phyloP scores from a whole-genome alignment of 306 rosid species.

The Vachellia collinsii region DNA sequence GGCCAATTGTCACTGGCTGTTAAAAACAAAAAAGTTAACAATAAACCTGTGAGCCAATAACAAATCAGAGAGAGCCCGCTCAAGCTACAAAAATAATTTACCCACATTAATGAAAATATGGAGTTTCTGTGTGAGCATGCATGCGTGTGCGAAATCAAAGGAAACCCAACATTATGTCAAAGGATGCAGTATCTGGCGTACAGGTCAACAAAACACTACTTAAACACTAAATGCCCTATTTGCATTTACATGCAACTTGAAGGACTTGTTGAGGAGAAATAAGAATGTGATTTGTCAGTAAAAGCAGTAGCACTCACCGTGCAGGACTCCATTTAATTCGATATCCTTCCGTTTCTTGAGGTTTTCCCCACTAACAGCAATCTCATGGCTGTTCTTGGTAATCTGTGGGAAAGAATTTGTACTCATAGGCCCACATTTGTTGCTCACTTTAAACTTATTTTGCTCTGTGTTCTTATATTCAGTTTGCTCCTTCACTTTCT shows the following conservation, averaged over 20 bases:
- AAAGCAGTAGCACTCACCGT: slow-evolving; percentile 66
- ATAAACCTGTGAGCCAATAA: slow-evolving; percentile 38
- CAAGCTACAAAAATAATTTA: slow-evolving; percentile 28
- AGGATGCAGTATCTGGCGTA: slow-evolving; percentile 21
- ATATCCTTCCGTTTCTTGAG: slow-evolving; percentile 72
- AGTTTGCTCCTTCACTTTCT: slow-evolving; percentile 39
- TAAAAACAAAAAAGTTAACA: slow-evolving; percentile 41
- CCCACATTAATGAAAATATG: slow-evolving; percentile 10
- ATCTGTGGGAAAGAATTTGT: slow-evolving; percentile 46
- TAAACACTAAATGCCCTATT: slow-evolving; percentile 28
- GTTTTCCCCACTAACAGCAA: slow-evolving; percentile 55
- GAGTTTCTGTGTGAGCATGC: not conserved
- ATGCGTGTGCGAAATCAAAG: slow-evolving; percentile 13
- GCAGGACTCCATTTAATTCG: slow-evolving; percentile 68
- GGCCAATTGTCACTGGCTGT: slow-evolving; percentile 70
- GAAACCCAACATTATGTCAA: slow-evolving; percentile 21
- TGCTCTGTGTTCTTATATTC: slow-evolving; percentile 42
- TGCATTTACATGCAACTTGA: slow-evolving; percentile 30
- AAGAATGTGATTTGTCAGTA: slow-evolving; percentile 21
- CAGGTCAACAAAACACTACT: slow-evolving; percentile 18
- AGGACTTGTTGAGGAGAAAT: slow-evolving; percentile 27
- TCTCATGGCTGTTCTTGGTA: slow-evolving; percentile 44
- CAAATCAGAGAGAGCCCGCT: slow-evolving; percentile 23
- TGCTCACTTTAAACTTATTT: slow-evolving; percentile 54
- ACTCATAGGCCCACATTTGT: slow-evolving; percentile 42